A percentile compares a stretch with the other conserved stretches of the same genome.
Conservation (phyloP, 352 stramenopile species). For the Phytophthora pini region DNA sequence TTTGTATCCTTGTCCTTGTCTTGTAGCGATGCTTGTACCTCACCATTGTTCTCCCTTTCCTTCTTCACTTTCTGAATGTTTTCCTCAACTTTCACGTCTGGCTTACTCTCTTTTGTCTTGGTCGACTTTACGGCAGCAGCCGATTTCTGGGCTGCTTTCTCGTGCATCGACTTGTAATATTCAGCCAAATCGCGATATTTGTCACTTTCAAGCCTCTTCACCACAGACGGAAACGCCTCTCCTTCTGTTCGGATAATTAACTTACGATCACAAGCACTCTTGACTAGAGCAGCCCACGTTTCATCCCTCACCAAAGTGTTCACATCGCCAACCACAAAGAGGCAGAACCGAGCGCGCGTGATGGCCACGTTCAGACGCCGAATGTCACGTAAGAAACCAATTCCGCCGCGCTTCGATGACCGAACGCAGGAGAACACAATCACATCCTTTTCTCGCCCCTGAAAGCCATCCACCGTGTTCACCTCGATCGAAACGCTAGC, state of each 20-base stretch:
- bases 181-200: slow-evolving; percentile 43
- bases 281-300: slow-evolving; percentile 82
- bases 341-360: slow-evolving; percentile 87
- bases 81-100: slow-evolving; percentile 2
- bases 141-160: slow-evolving; percentile 58
- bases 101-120: slow-evolving; percentile 14
- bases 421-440: slow-evolving; percentile 99
- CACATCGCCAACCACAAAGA: slow-evolving; percentile 89
- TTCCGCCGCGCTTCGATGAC: slow-evolving; percentile 74
- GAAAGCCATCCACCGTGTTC: slow-evolving; percentile 98
- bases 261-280: slow-evolving; percentile 70
- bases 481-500: slow-evolving; percentile 89
- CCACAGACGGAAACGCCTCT: slow-evolving; percentile 48
- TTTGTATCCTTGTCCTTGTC: slow-evolving; percentile 6
- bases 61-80: slow-evolving; percentile 4
- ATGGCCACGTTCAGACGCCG: slow-evolving; percentile 92
- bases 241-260: slow-evolving; percentile 66
- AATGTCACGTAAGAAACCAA: slow-evolving; percentile 92
- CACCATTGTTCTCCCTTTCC: not conserved
- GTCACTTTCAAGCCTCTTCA: slow-evolving; percentile 51
- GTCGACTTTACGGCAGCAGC: slow-evolving; percentile 11
- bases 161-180: slow-evolving; percentile 79
- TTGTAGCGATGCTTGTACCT: not conserved
- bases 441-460: slow-evolving; percentile 98
- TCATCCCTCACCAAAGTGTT: slow-evolving; percentile 76